These are phyloP conservation scores for Oryza coarctata DNA, from an alignment of 176 grass and related monocot genomes.

Conservation along the genomic window DNA sequence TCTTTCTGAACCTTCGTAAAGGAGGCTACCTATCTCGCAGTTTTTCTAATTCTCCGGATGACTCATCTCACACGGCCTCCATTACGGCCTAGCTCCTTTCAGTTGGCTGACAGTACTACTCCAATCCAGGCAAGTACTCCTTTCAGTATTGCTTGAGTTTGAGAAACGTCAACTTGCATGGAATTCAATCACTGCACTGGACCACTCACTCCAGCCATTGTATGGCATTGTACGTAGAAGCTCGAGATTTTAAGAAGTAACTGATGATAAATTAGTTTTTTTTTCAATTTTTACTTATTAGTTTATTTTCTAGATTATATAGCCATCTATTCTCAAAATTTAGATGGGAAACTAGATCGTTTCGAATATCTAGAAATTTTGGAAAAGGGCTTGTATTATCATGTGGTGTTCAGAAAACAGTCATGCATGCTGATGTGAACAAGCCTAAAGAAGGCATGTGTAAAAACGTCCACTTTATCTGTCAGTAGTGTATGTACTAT, in stretches of 20 bases:
- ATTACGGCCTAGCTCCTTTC: conserved; percentile 1
- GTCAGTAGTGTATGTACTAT: not conserved
- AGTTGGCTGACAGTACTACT: not conserved
- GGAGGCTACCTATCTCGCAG: not conserved
- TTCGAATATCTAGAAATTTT: too few relatives aligned
- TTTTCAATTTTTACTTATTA: too few relatives aligned
- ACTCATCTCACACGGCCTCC: conserved; percentile 26
- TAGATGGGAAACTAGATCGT: too few relatives aligned
- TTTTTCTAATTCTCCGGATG: conserved; percentile 16
- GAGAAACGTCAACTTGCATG: not conserved
- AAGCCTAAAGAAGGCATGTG: not conserved
- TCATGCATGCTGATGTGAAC: not conserved
- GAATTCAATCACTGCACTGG: not conserved
- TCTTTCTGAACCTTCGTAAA: not conserved
- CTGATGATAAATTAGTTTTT: too few relatives aligned
- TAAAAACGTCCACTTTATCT: not conserved
- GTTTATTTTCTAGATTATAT: too few relatives aligned
- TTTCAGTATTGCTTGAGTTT: too few relatives aligned
- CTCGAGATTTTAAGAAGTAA: too few relatives aligned
- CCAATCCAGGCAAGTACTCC: too few relatives aligned
- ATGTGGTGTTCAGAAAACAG: not conserved
- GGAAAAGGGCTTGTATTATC: too few relatives aligned
- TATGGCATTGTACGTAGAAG: too few relatives aligned
- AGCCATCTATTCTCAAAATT: too few relatives aligned
- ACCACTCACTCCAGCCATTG: not conserved